Evolutionary conservation across 805 yeast genomes (phyloP), one percentile per base, ranked within the genome.

Genomic region (Cephaloascus fragrans): DNA sequence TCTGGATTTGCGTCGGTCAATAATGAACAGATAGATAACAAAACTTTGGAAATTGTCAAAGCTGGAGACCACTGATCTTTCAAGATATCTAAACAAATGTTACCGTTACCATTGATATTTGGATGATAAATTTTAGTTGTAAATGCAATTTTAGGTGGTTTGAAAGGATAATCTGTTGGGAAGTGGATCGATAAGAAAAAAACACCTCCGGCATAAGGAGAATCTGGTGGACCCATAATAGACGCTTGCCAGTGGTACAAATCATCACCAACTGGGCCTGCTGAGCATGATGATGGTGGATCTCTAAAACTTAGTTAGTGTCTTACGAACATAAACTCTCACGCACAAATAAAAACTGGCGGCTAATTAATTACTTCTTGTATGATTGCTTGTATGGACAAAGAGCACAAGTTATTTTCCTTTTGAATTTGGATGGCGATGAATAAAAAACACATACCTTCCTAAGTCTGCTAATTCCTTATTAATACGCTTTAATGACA

Each of bases 61-160:
- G 97, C 97, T 19, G 98, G 98, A 19, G 97, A 89, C 98, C 98
- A 93, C 62, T 90, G 95, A 58, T 93, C 97, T 63, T 90, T 89
- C 61, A 93, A 76, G 59, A 93, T 90, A 65, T 93, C 98, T 49
- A 90, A 74, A 74, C 98, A 90, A 55, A 90, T 90, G 63, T 88
- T 83, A 61, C 98, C 98, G 57, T 85, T 86, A 40, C 90, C 79
- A 67, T 90, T 89, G 69, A 90, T 90, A 67, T 90, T 90, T 53
- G 97, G 97, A 61, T 90, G 98, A 65, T 90, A 90, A 61, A 90
- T 89, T 67, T 89, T 85, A 37, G 98, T 90, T 50, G 94, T 87
- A 73, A 90, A 90, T 43, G 69, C 68, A 47, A 67, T 65, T 64
- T 88, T 90, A 48, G 98, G 98, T 41, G 98, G 97, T 69, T 93